These are phyloP conservation scores for Pseudocercospora fijiensis DNA, from an alignment of 2,329 filamentous ascomycete genomes.

Conservation along the genomic window DNA sequence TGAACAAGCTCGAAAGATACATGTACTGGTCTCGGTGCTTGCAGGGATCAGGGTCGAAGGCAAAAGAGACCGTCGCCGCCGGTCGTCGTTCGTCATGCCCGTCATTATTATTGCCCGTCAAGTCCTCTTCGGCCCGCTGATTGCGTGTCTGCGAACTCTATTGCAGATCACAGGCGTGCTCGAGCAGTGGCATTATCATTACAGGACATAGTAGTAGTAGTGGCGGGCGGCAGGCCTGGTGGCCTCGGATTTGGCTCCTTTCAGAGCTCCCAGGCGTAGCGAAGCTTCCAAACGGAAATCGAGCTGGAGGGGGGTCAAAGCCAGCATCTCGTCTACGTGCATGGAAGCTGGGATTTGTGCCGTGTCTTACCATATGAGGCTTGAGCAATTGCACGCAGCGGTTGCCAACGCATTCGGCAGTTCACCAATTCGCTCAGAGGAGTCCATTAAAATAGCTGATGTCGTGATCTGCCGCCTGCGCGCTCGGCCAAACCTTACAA, in stretches of 20 bases:
- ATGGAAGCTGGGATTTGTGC: constrained; percentile 11
- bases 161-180: neutral
- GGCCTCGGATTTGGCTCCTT: neutral
- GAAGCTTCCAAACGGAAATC: neutral
- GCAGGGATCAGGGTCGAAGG: constrained; percentile 15
- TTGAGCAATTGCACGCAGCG: neutral
- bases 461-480: constrained; percentile 12
- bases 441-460: neutral
- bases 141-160: constrained; percentile 18
- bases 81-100: constrained; percentile 9
- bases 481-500: constrained; percentile 6
- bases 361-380: constrained; percentile 7
- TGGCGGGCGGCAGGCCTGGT: neutral
- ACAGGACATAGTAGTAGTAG: neutral
- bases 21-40: constrained; percentile 2
- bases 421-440: neutral
- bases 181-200: neutral
- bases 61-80: neutral
- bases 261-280: neutral
- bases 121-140: constrained; percentile 14
- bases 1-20: constrained; percentile 8
- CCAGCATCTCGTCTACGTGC: constrained; percentile 15
- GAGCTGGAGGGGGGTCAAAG: neutral
- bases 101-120: constrained; percentile 9
- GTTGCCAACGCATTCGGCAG: constrained; percentile 8